Conservation (phyloP, 495 filamentous ascomycete species). For the Parmelia sp. region DNA sequence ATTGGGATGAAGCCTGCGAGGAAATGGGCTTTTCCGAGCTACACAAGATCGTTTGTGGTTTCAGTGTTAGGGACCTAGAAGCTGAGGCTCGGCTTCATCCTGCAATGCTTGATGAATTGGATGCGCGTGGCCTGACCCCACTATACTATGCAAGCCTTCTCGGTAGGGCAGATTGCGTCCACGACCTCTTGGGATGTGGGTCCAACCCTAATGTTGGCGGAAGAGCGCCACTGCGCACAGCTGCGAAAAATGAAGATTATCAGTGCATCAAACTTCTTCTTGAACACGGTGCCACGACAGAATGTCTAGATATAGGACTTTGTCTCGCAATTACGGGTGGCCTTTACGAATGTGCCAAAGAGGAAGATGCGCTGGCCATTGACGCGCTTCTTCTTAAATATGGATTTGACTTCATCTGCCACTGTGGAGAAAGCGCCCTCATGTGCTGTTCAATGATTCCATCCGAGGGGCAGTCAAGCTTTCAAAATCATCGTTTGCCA, state of each 20-base stretch:
- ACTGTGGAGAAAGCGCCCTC: too few relatives aligned
- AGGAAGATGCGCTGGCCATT: too few relatives aligned
- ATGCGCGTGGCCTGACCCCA: neutral
- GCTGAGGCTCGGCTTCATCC: neutral
- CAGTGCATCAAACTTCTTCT: neutral
- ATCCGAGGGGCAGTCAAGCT: too few relatives aligned
- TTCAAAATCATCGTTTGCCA: too few relatives aligned
- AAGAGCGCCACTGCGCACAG: neutral
- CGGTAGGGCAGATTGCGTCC: neutral
- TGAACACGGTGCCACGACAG: neutral
- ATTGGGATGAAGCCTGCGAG: neutral
- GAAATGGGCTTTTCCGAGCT: neutral
- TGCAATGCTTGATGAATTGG: neutral
- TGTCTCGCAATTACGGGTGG: too few relatives aligned
- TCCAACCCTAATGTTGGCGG: neutral
- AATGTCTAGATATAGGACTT: too few relatives aligned
- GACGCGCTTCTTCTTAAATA: neutral
- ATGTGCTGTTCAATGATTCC: neutral
- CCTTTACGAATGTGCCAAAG: neutral
- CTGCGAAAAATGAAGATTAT: neutral
- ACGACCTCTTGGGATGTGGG: neutral
- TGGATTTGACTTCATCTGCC: too few relatives aligned
- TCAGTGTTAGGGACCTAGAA: constrained; percentile 1
- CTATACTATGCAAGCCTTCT: neutral
- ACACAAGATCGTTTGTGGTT: constrained; percentile 4